phyloP scores from a whole-genome alignment of 495 filamentous ascomycete species.

The Penicillium manginii region DNA sequence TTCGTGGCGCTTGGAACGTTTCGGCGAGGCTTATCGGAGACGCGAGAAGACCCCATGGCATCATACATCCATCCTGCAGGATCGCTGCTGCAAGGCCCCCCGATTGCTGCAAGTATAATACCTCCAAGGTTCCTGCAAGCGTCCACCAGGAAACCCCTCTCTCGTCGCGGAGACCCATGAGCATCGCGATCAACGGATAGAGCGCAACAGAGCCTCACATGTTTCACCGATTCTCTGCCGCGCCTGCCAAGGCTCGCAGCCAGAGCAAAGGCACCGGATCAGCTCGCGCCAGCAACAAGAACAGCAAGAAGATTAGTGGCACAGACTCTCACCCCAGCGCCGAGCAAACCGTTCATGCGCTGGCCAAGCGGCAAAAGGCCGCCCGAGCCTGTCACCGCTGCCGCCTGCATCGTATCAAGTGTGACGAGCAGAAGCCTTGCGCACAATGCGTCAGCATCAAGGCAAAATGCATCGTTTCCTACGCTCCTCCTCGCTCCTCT shows the following conservation, averaged over 20 bases:
- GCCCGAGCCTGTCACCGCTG: constrained; percentile 9
- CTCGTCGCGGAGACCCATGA: neutral
- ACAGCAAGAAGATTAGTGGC: neutral
- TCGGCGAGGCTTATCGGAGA: too few species aligned
- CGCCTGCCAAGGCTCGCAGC: constrained; percentile 8
- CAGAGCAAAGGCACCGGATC: constrained; percentile 6
- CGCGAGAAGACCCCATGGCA: too few species aligned
- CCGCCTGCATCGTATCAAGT: constrained; percentile 11
- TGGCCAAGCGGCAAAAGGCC: constrained; percentile 8
- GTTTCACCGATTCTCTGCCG: constrained; percentile 8
- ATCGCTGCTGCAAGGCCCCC: too few species aligned
- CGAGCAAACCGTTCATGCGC: neutral
- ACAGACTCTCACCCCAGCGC: neutral
- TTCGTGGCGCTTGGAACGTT: too few species aligned
- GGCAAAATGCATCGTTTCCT: constrained; percentile 9
- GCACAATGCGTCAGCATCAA: constrained; percentile 6
- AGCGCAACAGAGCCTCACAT: constrained; percentile 6
- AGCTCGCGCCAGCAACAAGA: constrained; percentile 9
- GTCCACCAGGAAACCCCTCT: neutral
- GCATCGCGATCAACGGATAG: neutral
- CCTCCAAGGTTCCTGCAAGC: too few species aligned
- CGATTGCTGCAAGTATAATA: too few species aligned
- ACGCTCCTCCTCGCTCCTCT: constrained; percentile 4
- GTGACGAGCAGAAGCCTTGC: constrained; percentile 11
- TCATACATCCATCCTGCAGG: too few species aligned